Percentiles rank a stretch among this genome's conserved stretches.
Evolutionary conservation across 768 basidiomycete species (phyloP).

Genomic region (Amanita fuliginea): DNA sequence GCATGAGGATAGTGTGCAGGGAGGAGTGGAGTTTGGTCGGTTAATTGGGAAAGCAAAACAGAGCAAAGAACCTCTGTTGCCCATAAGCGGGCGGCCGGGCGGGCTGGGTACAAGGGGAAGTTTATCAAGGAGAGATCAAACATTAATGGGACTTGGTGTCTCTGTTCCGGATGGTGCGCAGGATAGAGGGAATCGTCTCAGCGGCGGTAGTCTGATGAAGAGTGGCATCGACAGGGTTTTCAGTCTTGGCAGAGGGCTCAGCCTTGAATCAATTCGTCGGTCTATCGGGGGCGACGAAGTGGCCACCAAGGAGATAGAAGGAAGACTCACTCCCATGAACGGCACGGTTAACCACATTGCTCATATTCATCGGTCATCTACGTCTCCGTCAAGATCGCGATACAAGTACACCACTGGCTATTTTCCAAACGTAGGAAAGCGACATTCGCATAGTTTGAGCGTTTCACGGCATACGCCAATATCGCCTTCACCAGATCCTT

Average conservation of each 20-base stretch:
- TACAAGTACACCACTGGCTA: constrained; percentile 10
- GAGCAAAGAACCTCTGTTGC: constrained; percentile 67
- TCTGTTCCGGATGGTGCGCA: not conserved
- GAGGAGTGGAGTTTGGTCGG: not conserved
- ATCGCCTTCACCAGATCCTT: constrained; percentile 23
- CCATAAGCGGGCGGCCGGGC: constrained; percentile 27
- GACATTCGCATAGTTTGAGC: constrained; percentile 7
- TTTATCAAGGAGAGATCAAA: not conserved
- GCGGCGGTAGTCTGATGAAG: constrained; percentile 31
- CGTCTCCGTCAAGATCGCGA: constrained; percentile 10
- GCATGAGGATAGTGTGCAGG: not conserved
- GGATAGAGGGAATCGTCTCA: constrained; percentile 12
- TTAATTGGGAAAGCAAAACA: constrained; percentile 35
- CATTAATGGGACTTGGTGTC: constrained; percentile 2
- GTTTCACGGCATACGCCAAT: constrained; percentile 10
- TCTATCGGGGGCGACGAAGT: constrained; percentile 11
- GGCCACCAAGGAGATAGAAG: not conserved
- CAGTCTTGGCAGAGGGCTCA: constrained; percentile 38
- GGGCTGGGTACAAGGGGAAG: constrained; percentile 17
- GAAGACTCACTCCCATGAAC: constrained; percentile 9
- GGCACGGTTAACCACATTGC: constrained; percentile 10
- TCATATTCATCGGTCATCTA: constrained; percentile 6
- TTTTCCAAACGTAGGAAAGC: not conserved
- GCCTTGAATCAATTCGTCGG: constrained; percentile 37
- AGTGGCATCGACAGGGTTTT: constrained; percentile 53